Percentiles rank a stretch among this genome's conserved stretches.
Conservation (phyloP, 768 basidiomycete species). For the Calocera cornea region DNA sequence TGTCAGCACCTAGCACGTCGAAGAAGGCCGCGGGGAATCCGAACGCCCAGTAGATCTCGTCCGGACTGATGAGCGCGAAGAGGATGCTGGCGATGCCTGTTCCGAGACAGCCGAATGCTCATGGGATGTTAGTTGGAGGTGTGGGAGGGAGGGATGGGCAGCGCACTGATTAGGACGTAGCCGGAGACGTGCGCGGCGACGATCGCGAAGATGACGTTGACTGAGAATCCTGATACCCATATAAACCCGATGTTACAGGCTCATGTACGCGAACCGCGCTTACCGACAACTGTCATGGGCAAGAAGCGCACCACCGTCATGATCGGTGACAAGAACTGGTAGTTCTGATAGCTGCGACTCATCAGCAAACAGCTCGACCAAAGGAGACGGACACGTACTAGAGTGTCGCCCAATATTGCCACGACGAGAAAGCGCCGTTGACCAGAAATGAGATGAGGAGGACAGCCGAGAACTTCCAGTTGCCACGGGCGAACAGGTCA, state of each 20-base stretch:
- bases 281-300: slow-evolving; percentile 59
- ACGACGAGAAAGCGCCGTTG: slow-evolving; percentile 31
- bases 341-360: slow-evolving; percentile 50
- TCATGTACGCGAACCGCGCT: slow-evolving; percentile 23
- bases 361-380: not conserved
- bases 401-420: slow-evolving; percentile 36
- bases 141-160: not conserved
- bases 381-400: not conserved
- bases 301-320: slow-evolving; percentile 52
- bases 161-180: slow-evolving; percentile 44
- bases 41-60: slow-evolving; percentile 55
- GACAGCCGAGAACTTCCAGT: slow-evolving; percentile 48
- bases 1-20: slow-evolving; percentile 68
- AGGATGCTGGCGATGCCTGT: slow-evolving; percentile 47
- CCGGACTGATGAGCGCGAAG: slow-evolving; percentile 52
- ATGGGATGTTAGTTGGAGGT: slow-evolving; percentile 13
- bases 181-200: slow-evolving; percentile 44
- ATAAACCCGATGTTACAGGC: not conserved
- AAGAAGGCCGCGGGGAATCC: slow-evolving; percentile 55
- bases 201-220: slow-evolving; percentile 54
- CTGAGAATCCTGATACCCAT: not conserved
- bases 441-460: slow-evolving; percentile 49
- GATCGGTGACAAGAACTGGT: slow-evolving; percentile 40
- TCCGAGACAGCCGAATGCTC: slow-evolving; percentile 41
- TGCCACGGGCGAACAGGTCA: slow-evolving; percentile 46